These are phyloP conservation scores for Pleurotus eryngii DNA, from an alignment of 768 basidiomycete species.

Conservation along the genomic window DNA sequence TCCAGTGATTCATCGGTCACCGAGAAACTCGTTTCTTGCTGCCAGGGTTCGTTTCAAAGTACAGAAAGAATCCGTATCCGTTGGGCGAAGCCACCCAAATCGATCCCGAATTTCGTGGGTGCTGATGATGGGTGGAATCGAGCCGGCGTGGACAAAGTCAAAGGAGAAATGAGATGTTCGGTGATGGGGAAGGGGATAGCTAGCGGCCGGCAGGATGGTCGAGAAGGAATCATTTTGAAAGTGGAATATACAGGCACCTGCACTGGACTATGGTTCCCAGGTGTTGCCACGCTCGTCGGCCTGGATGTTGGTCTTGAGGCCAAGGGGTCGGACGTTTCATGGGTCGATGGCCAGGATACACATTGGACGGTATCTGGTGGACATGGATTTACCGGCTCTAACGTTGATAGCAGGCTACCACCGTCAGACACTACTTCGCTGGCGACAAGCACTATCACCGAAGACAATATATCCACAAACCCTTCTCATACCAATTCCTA, in stretches of 20 bases:
- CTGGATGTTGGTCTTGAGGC: slow-evolving; percentile 71
- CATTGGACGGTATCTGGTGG: slow-evolving; percentile 66
- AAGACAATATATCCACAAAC: slow-evolving; percentile 7
- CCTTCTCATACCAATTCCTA: slow-evolving; percentile 37
- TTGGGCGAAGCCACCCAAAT: slow-evolving; percentile 68
- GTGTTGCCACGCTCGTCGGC: slow-evolving; percentile 77
- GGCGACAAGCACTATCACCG: slow-evolving; percentile 8
- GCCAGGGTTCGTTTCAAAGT: slow-evolving; percentile 78
- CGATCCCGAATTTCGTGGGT: slow-evolving; percentile 26
- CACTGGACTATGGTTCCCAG: slow-evolving; percentile 78
- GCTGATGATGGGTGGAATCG: slow-evolving; percentile 38
- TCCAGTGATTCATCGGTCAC: slow-evolving; percentile 66
- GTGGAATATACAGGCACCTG: slow-evolving; percentile 73
- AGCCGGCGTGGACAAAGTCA: slow-evolving; percentile 67
- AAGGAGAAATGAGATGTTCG: slow-evolving; percentile 62
- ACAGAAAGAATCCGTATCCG: slow-evolving; percentile 72
- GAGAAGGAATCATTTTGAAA: slow-evolving; percentile 58
- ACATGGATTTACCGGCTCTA: slow-evolving; percentile 69
- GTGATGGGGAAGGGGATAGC: slow-evolving; percentile 47
- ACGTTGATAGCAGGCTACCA: slow-evolving; percentile 39
- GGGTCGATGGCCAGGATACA: slow-evolving; percentile 49
- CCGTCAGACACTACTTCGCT: slow-evolving; percentile 18
- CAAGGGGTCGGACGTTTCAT: slow-evolving; percentile 65
- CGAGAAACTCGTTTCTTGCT: slow-evolving; percentile 53
- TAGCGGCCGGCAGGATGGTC: slow-evolving; percentile 30